Conservation (phyloP, 2,329 filamentous ascomycete species). For the Colletotrichum nymphaeae region DNA sequence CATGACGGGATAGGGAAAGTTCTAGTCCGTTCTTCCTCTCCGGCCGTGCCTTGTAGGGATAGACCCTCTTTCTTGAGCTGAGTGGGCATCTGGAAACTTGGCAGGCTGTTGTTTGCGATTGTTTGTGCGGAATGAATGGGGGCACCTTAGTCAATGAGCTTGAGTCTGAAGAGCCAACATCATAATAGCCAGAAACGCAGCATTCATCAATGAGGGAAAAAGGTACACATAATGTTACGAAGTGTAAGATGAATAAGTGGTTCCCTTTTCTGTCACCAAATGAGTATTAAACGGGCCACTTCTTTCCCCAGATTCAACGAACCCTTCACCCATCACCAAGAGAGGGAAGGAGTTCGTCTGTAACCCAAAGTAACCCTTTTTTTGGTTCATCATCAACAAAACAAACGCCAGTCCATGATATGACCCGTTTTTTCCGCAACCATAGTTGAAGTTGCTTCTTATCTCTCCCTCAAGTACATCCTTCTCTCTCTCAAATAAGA, state of each 20-base stretch:
- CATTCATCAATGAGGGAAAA: not conserved
- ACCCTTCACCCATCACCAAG: not conserved
- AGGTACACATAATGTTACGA: not conserved
- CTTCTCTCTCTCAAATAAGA: not conserved
- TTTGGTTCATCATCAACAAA: slow-evolving; percentile 3
- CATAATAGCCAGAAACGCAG: not conserved
- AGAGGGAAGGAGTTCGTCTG: not conserved
- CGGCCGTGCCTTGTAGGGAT: not conserved
- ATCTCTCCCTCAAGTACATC: not conserved
- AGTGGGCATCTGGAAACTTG: not conserved
- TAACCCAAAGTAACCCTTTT: not conserved
- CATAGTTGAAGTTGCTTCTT: not conserved
- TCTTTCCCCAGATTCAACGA: not conserved
- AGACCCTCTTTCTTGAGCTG: not conserved
- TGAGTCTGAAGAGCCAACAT: not conserved
- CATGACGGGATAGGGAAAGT: slow-evolving; percentile 63
- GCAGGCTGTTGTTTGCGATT: not conserved
- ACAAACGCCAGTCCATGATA: slow-evolving; percentile 29
- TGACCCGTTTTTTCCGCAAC: too few relatives aligned
- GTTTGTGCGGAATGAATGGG: not conserved
- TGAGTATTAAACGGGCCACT: not conserved
- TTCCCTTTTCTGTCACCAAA: not conserved
- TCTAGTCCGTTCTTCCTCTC: not conserved
- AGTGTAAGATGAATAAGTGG: not conserved
- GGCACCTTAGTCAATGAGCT: not conserved